A percentile compares a stretch with the other conserved stretches of the same genome.
phyloP scores from a whole-genome alignment of 108 stramenopile genomes.

The Cyclotella sp. region DNA sequence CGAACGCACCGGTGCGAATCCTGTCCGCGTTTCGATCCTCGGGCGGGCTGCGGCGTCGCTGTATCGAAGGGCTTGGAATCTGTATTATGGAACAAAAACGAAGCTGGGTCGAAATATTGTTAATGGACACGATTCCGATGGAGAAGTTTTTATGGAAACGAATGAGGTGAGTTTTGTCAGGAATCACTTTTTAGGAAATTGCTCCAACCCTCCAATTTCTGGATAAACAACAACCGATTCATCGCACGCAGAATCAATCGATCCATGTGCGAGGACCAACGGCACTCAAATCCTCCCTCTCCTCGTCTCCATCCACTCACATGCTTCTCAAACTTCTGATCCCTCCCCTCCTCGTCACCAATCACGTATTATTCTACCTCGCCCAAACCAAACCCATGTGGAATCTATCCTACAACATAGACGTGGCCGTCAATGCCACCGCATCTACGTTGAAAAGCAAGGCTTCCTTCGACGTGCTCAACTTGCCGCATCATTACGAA shows the following conservation, averaged over 20 bases:
- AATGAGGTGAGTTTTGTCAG: too few relatives aligned
- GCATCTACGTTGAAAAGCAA: conserved; percentile 60
- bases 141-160: too few relatives aligned
- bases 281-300: conserved; percentile 36
- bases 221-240: too few relatives aligned
- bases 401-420: conserved; percentile 57
- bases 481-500: conserved; percentile 54
- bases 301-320: conserved; percentile 43
- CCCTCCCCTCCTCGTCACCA: conserved; percentile 56
- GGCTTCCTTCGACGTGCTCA: conserved; percentile 56
- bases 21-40: not conserved
- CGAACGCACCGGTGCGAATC: not conserved
- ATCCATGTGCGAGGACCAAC: not conserved
- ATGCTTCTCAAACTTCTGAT: conserved; percentile 46
- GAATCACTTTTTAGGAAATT: too few relatives aligned
- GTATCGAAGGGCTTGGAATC: not conserved
- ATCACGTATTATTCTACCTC: conserved; percentile 69
- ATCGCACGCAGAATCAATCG: too few relatives aligned
- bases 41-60: not conserved
- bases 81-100: not conserved
- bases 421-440: conserved; percentile 70
- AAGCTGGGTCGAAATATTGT: not conserved
- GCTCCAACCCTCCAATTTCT: too few relatives aligned
- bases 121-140: too few relatives aligned
- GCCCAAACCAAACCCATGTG: conserved; percentile 85